phyloP scores from a whole-genome alignment of 2,329 filamentous ascomycete genomes.

The Diaporthe ampelina region DNA sequence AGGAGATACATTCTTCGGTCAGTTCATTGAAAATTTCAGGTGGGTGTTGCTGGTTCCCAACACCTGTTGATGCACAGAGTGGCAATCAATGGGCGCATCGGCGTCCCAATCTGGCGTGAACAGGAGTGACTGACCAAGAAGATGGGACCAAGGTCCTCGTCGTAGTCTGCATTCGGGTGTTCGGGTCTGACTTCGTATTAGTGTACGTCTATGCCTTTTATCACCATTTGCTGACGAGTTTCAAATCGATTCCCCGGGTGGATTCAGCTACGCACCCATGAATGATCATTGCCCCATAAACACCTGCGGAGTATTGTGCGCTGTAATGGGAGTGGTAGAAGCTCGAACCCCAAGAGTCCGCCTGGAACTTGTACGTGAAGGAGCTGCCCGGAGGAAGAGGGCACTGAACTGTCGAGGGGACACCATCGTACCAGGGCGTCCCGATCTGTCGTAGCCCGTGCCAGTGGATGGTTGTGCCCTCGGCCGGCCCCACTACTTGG shows the following conservation, averaged over 20 bases:
- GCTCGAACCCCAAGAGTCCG: neutral
- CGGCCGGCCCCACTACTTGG: neutral
- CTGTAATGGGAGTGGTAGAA: neutral
- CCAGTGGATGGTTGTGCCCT: neutral
- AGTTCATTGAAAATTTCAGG: neutral
- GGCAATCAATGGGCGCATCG: neutral
- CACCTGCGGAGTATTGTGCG: neutral
- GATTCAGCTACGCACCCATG: neutral
- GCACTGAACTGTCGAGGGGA: neutral
- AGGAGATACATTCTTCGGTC: neutral
- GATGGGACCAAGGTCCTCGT: neutral
- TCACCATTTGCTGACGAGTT: rapidly evolving
- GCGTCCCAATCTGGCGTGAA: neutral
- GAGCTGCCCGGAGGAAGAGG: neutral
- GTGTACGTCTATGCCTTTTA: neutral
- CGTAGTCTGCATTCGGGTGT: neutral
- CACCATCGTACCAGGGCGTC: neutral
- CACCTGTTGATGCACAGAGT: neutral
- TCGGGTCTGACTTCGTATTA: neutral
- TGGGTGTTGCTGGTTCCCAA: neutral
- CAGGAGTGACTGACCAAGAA: neutral
- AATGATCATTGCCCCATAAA: neutral
- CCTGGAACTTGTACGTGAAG: neutral
- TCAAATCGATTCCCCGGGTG: neutral
- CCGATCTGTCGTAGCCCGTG: neutral